Percentiles rank a stretch among this genome's conserved stretches.
These are phyloP conservation scores for Amphicarpaea edgeworthii DNA, from an alignment of 306 rosid genomes.

Conservation along the genomic window DNA sequence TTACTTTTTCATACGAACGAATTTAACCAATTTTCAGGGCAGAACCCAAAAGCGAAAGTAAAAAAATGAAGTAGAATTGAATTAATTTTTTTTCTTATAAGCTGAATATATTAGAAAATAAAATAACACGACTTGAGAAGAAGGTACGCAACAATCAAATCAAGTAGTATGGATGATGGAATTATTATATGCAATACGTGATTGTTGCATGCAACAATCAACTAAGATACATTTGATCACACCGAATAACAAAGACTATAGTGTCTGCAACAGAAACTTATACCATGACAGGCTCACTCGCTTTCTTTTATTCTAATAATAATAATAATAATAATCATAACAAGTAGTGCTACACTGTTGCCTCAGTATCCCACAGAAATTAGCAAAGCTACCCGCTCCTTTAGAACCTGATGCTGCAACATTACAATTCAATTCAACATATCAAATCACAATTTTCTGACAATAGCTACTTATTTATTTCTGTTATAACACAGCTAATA, in stretches of 20 bases:
- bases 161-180: not conserved
- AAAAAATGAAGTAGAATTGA: no score
- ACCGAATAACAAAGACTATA: not conserved
- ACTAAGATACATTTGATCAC: not conserved
- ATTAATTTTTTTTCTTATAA: not conserved
- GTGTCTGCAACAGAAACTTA: not conserved
- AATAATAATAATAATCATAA: not conserved
- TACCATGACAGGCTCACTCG: not conserved
- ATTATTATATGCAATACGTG: not conserved
- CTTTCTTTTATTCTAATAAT: not conserved
- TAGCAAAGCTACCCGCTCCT: not conserved
- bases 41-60: no score
- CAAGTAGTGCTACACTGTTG: not conserved
- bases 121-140: no score
- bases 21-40: no score
- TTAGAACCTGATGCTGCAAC: conserved; percentile 3
- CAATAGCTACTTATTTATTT: no score
- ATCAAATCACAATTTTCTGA: no score
- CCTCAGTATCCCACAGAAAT: not conserved
- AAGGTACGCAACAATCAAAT: no score
- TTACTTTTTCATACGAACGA: no score
- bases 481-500: no score
- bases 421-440: not conserved
- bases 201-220: conserved; percentile 5
- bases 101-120: no score